Base-by-base conservation (phyloP, 2,329 filamentous ascomycete species). In the Aureobasidium musti region DNA sequence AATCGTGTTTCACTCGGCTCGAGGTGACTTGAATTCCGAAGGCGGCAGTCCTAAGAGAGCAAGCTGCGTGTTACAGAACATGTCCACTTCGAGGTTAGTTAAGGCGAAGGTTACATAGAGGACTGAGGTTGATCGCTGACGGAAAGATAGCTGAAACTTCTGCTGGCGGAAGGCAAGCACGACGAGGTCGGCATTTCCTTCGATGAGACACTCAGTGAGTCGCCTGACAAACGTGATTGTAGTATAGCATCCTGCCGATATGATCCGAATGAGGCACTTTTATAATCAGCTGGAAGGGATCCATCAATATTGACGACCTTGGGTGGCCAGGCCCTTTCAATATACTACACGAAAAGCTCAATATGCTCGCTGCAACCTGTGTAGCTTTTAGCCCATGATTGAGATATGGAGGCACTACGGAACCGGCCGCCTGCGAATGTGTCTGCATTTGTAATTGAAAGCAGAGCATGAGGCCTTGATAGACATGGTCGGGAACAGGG, bases 61-160 rank as follows among this genome's bases (percentile, higher is more conserved):
- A 19, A 30, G 23, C 21, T 56, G 53, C 54, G 23, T 23, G 54
- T 59, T 45, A 59, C 54, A 59, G 54, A 59, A 30, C 3, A 49
- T 28, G 26, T n/a, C 26, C 4, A 7, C 23, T 30, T 57, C 23
- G 43, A 30, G 37, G 37, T 57, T 57, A 39, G 30, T 23, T 43
- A n/a, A 43, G 43, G 54, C 23, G 37, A 43, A 43, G 17, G 26
- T 21, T 57, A n/a, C n/a, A n/a, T n/a, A 23, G 17, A 2, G 14
- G 54, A 28, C 21, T 56, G 52, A 19, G 52, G n/a, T 56, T 53
- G 47, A 30, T 28, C 14, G 14, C 47, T 28, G 45, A 17, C 45
- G 14, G 45, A 3, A 50, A 13, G 10, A 23, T 13, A 21, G 30
- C n/a, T 21, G 33, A 54, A 39, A n/a, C n/a, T 21, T 39, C 33